These are phyloP conservation scores for Nemania serpens DNA, from an alignment of 2,329 filamentous ascomycete genomes.

Conservation along the genomic window DNA sequence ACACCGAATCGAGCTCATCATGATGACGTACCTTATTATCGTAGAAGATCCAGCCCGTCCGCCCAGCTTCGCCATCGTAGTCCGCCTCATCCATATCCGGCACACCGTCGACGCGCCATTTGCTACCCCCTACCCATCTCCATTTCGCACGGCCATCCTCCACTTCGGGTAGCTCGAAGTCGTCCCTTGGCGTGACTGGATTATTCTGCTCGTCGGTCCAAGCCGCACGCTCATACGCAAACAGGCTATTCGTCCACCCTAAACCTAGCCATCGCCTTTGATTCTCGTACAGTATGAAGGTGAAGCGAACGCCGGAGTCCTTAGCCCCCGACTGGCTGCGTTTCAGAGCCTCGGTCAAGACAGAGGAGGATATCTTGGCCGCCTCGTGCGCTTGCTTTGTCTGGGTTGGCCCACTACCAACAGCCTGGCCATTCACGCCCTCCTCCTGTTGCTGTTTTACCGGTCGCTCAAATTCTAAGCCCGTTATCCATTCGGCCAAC, in stretches of 20 bases:
- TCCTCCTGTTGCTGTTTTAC: constrained; percentile 39
- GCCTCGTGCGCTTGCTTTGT: constrained; percentile 46
- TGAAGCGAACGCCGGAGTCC: constrained; percentile 87
- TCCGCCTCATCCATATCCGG: constrained; percentile 56
- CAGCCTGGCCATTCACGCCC: constrained; percentile 29
- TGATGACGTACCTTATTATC: constrained; percentile 79
- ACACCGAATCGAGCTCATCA: not conserved
- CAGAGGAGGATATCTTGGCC: constrained; percentile 39
- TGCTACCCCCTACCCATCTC: constrained; percentile 82
- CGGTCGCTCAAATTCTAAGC: constrained; percentile 71
- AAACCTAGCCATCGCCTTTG: constrained; percentile 93
- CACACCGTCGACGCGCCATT: constrained; percentile 85
- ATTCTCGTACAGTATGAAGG: constrained; percentile 95
- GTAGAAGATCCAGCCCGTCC: constrained; percentile 92
- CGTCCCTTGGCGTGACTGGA: constrained; percentile 73
- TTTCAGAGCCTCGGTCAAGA: constrained; percentile 42
- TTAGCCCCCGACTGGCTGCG: constrained; percentile 50
- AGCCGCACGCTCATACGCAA: constrained; percentile 84
- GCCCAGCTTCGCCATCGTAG: constrained; percentile 64
- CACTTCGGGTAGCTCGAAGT: constrained; percentile 65
- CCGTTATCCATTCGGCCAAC: constrained; percentile 74
- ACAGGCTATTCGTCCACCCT: constrained; percentile 90
- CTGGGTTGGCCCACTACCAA: constrained; percentile 23
- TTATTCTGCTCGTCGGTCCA: constrained; percentile 99
- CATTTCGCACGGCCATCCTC: constrained; percentile 64